Base-by-base conservation (phyloP, 345 rosid genomes). In the sweet orange (Citrus sinensis) region DNA sequence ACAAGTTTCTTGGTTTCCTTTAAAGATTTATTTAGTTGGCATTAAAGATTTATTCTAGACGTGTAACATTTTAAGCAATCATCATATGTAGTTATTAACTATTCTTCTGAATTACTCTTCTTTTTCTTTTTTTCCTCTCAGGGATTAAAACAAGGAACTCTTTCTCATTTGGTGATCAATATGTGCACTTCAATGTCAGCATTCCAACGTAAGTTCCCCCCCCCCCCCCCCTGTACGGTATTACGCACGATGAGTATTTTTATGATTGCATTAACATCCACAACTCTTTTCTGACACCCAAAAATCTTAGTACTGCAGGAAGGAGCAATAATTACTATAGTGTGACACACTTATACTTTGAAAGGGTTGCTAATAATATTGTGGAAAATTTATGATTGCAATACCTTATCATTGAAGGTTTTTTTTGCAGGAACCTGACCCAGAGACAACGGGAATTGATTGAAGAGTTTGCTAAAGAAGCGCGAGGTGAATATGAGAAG, bases 391-490 rank as follows among this genome's bases (percentile, higher is more conserved):
- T 4, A 13, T 30, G 10, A 30, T 39, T 9, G 22, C 74, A 9
- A 29, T 40, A 32, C 6, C 51, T 59, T 67, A 68, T 42, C 54
- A 9, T 54, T 16, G 54, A 22, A 27, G 24, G 51, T 17, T 9
- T 46, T 49, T 54, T 42, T 29, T 83, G 73, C 92, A 97, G 99
- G 79, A 90, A 84, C 70, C 79, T 97, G 81, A 92, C 94, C 37
- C 92, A 78, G 59, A 92, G 95, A 82, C 98, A 97, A 81, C 94
- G 93, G 0, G 94, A 97, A 79, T 83, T 97, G 81, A 89, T 97
- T 20, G 98, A 97, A 82, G 98, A 97, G 80, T 97, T 93, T 67
- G 87, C 88, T 22, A 97, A 92, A 86, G 98, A 92, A 87, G 99
- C 90, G 80, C 95, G 84, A 77, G 97, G 97, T 14, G 99, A 93